phyloP scores from a whole-genome alignment of 768 basidiomycete genomes.

The Amanita rimosa region DNA sequence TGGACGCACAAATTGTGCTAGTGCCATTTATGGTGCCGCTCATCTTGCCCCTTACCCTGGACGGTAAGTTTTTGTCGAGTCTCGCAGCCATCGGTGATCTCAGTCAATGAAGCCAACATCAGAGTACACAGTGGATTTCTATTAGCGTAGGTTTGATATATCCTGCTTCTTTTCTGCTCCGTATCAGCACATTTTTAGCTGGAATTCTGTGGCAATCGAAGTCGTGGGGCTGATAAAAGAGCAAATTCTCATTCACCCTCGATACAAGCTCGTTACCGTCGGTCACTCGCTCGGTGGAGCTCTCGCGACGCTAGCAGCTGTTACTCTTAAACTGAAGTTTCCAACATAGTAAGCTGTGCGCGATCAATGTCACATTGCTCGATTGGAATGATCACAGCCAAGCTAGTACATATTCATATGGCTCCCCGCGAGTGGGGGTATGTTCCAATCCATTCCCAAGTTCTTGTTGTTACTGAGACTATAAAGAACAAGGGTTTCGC shows the following conservation, averaged over 20 bases:
- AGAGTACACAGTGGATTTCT: constrained; percentile 41
- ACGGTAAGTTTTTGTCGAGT: not conserved
- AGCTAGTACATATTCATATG: constrained; percentile 37
- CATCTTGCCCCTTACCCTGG: constrained; percentile 27
- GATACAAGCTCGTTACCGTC: constrained; percentile 29
- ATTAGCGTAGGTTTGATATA: constrained; percentile 25
- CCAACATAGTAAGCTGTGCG: constrained; percentile 18
- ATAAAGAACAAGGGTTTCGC: constrained; percentile 35
- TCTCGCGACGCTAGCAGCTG: constrained; percentile 34
- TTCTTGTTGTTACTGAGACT: not conserved
- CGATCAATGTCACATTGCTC: not conserved
- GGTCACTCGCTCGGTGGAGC: constrained; percentile 50
- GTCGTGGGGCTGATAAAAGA: constrained; percentile 23
- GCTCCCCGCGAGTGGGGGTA: constrained; percentile 38
- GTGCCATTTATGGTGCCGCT: constrained; percentile 34
- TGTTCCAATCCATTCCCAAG: constrained; percentile 6
- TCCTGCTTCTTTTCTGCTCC: not conserved
- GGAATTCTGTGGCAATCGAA: constrained; percentile 34
- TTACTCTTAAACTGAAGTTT: constrained; percentile 32
- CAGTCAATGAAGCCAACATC: constrained; percentile 12
- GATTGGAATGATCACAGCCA: constrained; percentile 12
- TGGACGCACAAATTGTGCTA: constrained; percentile 30
- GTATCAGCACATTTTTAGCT: constrained; percentile 21
- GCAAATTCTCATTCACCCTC: constrained; percentile 24
- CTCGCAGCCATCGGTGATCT: constrained; percentile 13